phyloP scores from a whole-genome alignment of 1,284 basidiomycete species.

The Pisolithus thermaeus region DNA sequence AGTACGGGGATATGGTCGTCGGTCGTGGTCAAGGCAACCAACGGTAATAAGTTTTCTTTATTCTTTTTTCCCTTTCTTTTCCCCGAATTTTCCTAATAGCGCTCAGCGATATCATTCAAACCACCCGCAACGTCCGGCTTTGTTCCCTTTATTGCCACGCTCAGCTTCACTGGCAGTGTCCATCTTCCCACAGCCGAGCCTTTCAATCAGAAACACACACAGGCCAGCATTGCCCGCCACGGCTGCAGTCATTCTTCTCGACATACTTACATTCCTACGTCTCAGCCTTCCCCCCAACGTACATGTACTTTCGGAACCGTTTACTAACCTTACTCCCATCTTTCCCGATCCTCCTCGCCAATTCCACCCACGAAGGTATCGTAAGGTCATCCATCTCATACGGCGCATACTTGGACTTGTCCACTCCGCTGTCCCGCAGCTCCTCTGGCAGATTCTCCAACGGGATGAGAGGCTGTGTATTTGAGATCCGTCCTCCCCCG shows the following conservation, averaged over 20 bases:
- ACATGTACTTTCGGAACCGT: slow-evolving; percentile 68
- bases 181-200: slow-evolving; percentile 19
- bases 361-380: slow-evolving; percentile 67
- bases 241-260: too few species aligned
- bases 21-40: slow-evolving; percentile 66
- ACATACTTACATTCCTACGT: slow-evolving; percentile 8
- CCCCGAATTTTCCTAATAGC: too few species aligned
- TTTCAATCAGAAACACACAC: not conserved
- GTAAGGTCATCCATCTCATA: slow-evolving; percentile 74
- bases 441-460: slow-evolving; percentile 56
- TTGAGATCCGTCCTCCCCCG: slow-evolving; percentile 15
- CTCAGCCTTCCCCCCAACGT: slow-evolving; percentile 42
- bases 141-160: slow-evolving; percentile 20
- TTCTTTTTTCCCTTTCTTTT: too few species aligned
- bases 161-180: not conserved
- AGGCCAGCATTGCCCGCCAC: not conserved
- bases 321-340: slow-evolving; percentile 55
- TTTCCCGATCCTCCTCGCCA: slow-evolving; percentile 60
- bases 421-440: slow-evolving; percentile 38
- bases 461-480: slow-evolving; percentile 46
- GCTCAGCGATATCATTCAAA: not conserved
- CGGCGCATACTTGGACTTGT: slow-evolving; percentile 56
- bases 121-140: not conserved
- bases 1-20: slow-evolving; percentile 20
- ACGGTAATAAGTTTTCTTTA: slow-evolving; percentile 1